Evolutionary conservation across 768 basidiomycete genomes (phyloP).

Genomic region (Pluteus cervinus): DNA sequence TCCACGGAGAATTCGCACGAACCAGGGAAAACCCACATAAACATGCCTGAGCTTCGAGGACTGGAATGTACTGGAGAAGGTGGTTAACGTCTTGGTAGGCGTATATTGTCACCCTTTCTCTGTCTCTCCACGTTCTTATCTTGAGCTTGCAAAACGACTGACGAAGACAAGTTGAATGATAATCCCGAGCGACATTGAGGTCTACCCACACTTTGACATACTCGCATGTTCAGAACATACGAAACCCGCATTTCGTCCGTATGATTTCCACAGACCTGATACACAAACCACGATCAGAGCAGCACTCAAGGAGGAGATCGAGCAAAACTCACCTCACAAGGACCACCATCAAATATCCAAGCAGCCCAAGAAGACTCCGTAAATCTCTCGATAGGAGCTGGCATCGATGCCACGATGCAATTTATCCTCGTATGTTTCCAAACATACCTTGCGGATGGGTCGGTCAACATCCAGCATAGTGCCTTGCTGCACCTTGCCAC

Average conservation of each 20-base stretch:
- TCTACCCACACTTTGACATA: conserved; percentile 29
- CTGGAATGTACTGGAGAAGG: no score
- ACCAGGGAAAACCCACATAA: no score
- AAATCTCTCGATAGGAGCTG: conserved; percentile 31
- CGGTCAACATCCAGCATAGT: conserved; percentile 42
- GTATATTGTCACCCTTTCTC: no score
- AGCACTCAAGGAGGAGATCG: not conserved
- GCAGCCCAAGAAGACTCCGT: conserved; percentile 58
- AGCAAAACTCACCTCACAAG: conserved; percentile 42
- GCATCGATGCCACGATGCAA: conserved; percentile 13
- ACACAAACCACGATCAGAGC: not conserved
- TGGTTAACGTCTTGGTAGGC: no score
- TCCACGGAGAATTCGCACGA: no score
- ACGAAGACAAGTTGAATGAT: no score
- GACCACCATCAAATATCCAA: conserved; percentile 52
- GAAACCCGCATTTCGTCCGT: conserved; percentile 36
- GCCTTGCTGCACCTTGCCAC: conserved; percentile 52
- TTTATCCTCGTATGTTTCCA: conserved; percentile 47
- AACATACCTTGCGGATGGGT: conserved; percentile 41
- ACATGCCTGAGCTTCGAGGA: no score
- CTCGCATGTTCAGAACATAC: conserved; percentile 38
- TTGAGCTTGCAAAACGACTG: no score
- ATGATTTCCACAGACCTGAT: conserved; percentile 30
- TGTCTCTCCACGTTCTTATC: no score
- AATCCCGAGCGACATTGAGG: no score